Percentiles rank a stretch among this genome's conserved stretches.
phyloP scores from a whole-genome alignment of 495 filamentous ascomycete genomes.

The Aspergillus biplanus region DNA sequence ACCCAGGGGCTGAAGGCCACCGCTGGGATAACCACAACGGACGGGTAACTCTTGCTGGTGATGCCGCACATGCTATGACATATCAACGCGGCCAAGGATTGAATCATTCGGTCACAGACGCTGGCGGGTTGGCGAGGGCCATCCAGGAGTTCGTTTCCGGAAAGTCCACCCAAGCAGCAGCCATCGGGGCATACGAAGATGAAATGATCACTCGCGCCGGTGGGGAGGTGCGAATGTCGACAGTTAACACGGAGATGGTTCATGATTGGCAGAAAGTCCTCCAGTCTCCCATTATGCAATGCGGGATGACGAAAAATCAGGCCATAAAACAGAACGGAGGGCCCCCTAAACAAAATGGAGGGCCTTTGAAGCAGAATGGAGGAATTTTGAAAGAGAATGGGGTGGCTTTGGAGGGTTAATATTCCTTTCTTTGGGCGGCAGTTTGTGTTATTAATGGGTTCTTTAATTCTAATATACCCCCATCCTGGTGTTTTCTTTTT shows the following conservation, averaged over 20 bases:
- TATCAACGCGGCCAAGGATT: constrained; percentile 53
- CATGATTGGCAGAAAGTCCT: constrained; percentile 49
- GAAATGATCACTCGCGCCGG: constrained; percentile 54
- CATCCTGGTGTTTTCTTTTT: too few species aligned
- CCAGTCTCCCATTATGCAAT: constrained; percentile 26
- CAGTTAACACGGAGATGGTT: constrained; percentile 45
- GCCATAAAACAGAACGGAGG: background rate
- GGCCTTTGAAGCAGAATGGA: background rate
- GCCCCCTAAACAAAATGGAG: background rate
- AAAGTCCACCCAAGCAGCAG: constrained; percentile 15
- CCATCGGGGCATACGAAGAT: constrained; percentile 44
- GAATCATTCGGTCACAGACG: constrained; percentile 53
- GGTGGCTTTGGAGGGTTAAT: too few species aligned
- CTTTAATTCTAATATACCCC: too few species aligned
- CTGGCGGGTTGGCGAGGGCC: constrained; percentile 40
- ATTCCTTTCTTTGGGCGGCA: too few species aligned
- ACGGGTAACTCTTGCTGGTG: constrained; percentile 50
- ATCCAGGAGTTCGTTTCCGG: constrained; percentile 30
- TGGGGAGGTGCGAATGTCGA: constrained; percentile 47
- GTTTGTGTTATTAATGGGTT: too few species aligned
- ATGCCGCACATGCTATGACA: constrained; percentile 57
- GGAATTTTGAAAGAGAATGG: too few species aligned
- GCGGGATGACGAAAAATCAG: constrained; percentile 18
- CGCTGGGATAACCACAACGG: constrained; percentile 43
- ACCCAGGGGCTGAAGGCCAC: constrained; percentile 21